Evolutionary conservation across 352 stramenopile genomes (phyloP), one percentile per base, ranked within the genome.

Genomic region (Halophytophthora polymorphica): DNA sequence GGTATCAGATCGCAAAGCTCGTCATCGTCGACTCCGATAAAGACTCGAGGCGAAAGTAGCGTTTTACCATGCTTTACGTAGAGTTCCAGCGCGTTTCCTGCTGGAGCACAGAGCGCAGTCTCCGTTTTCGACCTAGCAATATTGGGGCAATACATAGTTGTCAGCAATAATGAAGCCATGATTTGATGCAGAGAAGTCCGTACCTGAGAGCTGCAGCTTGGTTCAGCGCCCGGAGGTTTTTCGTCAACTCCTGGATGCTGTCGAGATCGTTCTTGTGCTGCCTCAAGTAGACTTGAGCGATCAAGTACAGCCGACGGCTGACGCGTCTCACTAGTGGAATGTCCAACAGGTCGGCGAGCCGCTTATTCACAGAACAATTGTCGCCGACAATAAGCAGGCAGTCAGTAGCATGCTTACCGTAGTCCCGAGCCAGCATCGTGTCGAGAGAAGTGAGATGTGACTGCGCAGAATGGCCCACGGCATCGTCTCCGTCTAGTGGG

Each of bases 81-180:
- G 44, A 64, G 6, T 48, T 25, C 49, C 48, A 64, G 2, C 47
- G 34, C 2, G 55, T 64, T 17, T 58, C 49, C 21, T 64, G 56
- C 1, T 48, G 48, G n/a, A 64, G 12, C 1, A 63, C 35, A 3
- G 47, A 41, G 2, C 25, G 18, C 14, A 50, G 38, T n/a, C 21
- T 45, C 3, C 15, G 40, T 52, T 18, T 52, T 45, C 8, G 43
- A 48, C 14, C 22, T 33, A 46, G 55, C 55, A 55, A 38, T 45
- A 50, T 23, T 22, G 29, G 45, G 8, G 14, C 5, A 28, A 22
- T 37, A 56, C 14, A 33, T 17, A 28, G 25, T 17, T 37, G 34
- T 39, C 35, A 37, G 11, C 33, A 54, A 22, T 34, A 13, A 46
- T 1, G 15, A 31, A n/a, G 3, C 23, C 10, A 31, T 28, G 23